Evolutionary conservation across 1,284 basidiomycete genomes (phyloP), one percentile per base, ranked within the genome.

Genomic region (Pseudozyma tsukubaensis): DNA sequence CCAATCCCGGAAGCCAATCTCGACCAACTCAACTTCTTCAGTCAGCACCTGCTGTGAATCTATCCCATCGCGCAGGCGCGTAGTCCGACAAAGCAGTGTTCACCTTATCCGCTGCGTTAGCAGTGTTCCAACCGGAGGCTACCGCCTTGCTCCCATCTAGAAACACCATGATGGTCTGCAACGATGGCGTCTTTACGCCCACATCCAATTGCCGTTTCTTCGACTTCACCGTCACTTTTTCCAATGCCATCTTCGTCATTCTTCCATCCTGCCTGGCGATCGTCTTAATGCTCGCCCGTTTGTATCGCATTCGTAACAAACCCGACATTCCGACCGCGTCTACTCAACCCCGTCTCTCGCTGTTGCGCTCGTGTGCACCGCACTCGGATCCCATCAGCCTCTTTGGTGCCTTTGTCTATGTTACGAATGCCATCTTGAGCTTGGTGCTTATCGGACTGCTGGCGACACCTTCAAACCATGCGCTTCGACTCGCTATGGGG

Each of bases 201-300:
- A 56, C 61, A 21, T 78, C 76, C 14, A 47, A 59, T 35, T 79
- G 77, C 52, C 74, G 77, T 34, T 72, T 65, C 54, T 79, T 79
- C 40, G 77, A 79, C 56, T 79, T 79, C 18, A 79, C 77, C n/a
- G 39, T 77, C 42, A 59, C 66, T 36, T 79, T 79, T 56, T 68
- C 67, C 34, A 79, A 79, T 58, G 34, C 44, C 52, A 52, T 77
- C 51, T 56, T 79, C 21, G 56, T 51, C 43, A 59, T 72, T 21
- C 35, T 75, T 18, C 74, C 77, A 8, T 66, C 77, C 3, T 52
- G 54, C 37, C 19, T 71, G 16, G 67, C 72, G 44, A 53, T 79
- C 35, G 34, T 70, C 9, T 50, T 56, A 8, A 54, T 66, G n/a
- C 12, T 37, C 9, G 52, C 51, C 9, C 44, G 65, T 21, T 37